These are phyloP conservation scores for Hypoxylon trugodes DNA, from an alignment of 495 filamentous ascomycete species.

Conservation along the genomic window DNA sequence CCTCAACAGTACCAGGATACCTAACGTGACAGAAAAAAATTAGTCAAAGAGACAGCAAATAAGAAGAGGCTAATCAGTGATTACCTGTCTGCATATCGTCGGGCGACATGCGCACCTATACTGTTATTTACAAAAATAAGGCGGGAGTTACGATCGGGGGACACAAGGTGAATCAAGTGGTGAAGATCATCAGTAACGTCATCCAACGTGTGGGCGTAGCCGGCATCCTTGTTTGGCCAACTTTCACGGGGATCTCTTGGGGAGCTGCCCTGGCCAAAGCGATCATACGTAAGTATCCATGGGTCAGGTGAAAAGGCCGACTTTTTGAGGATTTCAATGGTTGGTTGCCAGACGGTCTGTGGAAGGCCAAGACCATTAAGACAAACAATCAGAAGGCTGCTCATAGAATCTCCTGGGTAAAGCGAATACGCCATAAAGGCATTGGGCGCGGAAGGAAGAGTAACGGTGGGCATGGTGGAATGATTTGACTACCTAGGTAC, in stretches of 20 bases:
- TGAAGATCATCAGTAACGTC: constrained; percentile 35
- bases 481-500: too few relatives aligned
- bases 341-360: constrained; percentile 20
- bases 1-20: constrained; percentile 29
- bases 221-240: constrained; percentile 30
- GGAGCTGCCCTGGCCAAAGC: constrained; percentile 27
- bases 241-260: constrained; percentile 33
- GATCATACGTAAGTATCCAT: constrained; percentile 35
- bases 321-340: constrained; percentile 22
- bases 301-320: constrained; percentile 21
- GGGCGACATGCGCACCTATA: constrained; percentile 31
- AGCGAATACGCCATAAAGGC: constrained; percentile 24
- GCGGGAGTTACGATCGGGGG: constrained; percentile 16
- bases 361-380: constrained; percentile 24
- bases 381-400: constrained; percentile 24
- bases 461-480: constrained; percentile 22
- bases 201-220: constrained; percentile 31
- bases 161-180: constrained; percentile 24
- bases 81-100: constrained; percentile 32
- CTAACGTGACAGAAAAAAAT: not conserved
- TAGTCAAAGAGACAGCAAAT: not conserved
- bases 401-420: constrained; percentile 15
- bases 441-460: constrained; percentile 25
- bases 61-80: not conserved
- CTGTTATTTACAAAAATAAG: constrained; percentile 30